phyloP scores from a whole-genome alignment of 306 rosid species.

The Mimosa pudica region DNA sequence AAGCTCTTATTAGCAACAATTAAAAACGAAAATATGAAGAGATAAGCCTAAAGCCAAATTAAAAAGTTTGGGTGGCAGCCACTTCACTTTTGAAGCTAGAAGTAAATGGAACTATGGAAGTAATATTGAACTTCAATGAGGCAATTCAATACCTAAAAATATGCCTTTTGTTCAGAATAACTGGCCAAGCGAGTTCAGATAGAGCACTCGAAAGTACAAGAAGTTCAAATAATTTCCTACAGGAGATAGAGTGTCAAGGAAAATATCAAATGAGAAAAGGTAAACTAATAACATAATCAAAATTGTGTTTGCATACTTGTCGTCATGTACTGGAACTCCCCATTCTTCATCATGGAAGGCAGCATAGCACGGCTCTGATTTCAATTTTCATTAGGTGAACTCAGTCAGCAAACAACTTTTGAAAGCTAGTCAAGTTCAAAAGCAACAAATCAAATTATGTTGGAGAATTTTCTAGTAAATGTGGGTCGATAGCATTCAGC shows the following conservation, averaged over 20 bases:
- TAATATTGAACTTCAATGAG: slow-evolving; percentile 3
- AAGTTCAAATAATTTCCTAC: slow-evolving; percentile 83
- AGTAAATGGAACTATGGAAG: neutral
- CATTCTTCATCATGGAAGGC: slow-evolving; percentile 86
- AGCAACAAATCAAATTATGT: slow-evolving; percentile 20
- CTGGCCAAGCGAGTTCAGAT: slow-evolving; percentile 87
- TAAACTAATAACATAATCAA: slow-evolving; percentile 26
- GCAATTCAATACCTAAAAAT: slow-evolving; percentile 71
- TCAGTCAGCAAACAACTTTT: slow-evolving; percentile 36
- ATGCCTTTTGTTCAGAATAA: slow-evolving; percentile 76
- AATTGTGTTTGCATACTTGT: slow-evolving; percentile 56
- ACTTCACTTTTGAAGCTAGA: slow-evolving; percentile 22
- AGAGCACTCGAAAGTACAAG: slow-evolving; percentile 77
- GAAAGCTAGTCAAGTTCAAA: slow-evolving; percentile 26
- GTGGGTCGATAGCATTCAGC: neutral
- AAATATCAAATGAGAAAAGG: slow-evolving; percentile 21
- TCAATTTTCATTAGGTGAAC: slow-evolving; percentile 45
- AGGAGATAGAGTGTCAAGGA: slow-evolving; percentile 41
- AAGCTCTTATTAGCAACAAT: slow-evolving; percentile 39
- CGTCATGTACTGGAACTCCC: slow-evolving; percentile 88
- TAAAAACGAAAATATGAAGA: slow-evolving; percentile 8
- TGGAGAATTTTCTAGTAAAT: slow-evolving; percentile 14
- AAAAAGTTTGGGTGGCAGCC: slow-evolving; percentile 4
- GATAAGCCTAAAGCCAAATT: neutral
- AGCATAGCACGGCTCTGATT: slow-evolving; percentile 64